A percentile compares a stretch with the other conserved stretches of the same genome.
These are phyloP conservation scores for Dryas integrifolia DNA, from an alignment of 331 rosid genomes.

Conservation along the genomic window DNA sequence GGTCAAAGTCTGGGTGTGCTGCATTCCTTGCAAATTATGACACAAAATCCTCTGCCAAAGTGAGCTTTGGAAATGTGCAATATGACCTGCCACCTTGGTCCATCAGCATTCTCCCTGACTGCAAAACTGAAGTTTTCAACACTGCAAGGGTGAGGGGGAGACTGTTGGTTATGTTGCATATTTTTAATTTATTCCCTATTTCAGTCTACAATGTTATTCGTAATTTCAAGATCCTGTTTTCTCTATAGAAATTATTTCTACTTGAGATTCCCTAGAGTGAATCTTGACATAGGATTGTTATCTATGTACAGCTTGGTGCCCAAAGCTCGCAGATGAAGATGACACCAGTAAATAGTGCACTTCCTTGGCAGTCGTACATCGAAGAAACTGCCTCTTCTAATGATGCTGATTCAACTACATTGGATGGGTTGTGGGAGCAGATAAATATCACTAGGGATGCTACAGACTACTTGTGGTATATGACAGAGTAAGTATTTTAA, in stretches of 20 bases:
- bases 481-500: slow-evolving; percentile 82
- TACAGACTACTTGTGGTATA: slow-evolving; percentile 92
- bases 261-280: slow-evolving; percentile 7
- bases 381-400: slow-evolving; percentile 67
- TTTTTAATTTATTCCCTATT: neutral
- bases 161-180: slow-evolving; percentile 6
- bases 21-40: slow-evolving; percentile 87
- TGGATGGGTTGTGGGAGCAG: slow-evolving; percentile 70
- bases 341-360: slow-evolving; percentile 44
- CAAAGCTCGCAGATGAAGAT: slow-evolving; percentile 48
- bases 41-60: slow-evolving; percentile 42
- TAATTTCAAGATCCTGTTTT: no score
- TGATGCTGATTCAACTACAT: slow-evolving; percentile 40
- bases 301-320: slow-evolving; percentile 46
- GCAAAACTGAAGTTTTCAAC: slow-evolving; percentile 76
- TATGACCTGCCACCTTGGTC: slow-evolving; percentile 93
- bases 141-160: slow-evolving; percentile 75
- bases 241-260: neutral
- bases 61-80: slow-evolving; percentile 55
- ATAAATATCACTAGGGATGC: slow-evolving; percentile 62
- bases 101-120: slow-evolving; percentile 87
- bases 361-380: slow-evolving; percentile 69
- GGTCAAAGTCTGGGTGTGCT: slow-evolving; percentile 54
- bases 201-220: neutral
- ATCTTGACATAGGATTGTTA: slow-evolving; percentile 9